A percentile compares a stretch with the other conserved stretches of the same genome.
Conservation (phyloP, 495 filamentous ascomycete species). For the Aspergillus ostianus region DNA sequence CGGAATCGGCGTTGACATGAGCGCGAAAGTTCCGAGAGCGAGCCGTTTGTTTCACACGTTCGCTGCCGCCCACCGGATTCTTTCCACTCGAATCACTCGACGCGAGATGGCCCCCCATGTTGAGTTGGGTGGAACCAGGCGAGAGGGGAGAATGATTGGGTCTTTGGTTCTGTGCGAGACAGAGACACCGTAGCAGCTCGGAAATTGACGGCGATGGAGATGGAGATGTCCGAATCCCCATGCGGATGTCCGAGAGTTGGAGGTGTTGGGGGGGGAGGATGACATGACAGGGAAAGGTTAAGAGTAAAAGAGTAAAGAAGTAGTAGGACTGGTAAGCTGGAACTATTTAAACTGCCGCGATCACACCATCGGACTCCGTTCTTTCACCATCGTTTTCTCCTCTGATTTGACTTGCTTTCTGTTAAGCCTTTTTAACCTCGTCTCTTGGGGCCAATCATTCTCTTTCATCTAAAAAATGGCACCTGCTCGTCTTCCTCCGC, state of each 20-base stretch:
- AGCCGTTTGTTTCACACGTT: not conserved
- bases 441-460: not conserved
- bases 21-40: not conserved
- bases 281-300: not conserved
- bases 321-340: not conserved
- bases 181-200: not conserved
- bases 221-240: not conserved
- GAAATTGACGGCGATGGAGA: not conserved
- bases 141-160: not conserved
- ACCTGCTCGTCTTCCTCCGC: not conserved
- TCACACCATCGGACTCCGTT: constrained; percentile 1
- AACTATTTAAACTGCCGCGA: constrained; percentile 3
- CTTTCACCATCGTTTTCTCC: constrained; percentile 7
- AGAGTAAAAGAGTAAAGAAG: too few species aligned
- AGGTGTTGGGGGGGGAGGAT: not conserved
- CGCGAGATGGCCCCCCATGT: not conserved
- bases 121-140: not conserved
- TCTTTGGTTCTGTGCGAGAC: not conserved
- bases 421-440: not conserved
- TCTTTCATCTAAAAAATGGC: not conserved
- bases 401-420: not conserved
- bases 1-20: not conserved
- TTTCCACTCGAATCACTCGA: not conserved
- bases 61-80: not conserved
- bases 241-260: not conserved